These are phyloP conservation scores for Carex pumila DNA, from an alignment of 176 grass and related monocot genomes.

Conservation along the genomic window DNA sequence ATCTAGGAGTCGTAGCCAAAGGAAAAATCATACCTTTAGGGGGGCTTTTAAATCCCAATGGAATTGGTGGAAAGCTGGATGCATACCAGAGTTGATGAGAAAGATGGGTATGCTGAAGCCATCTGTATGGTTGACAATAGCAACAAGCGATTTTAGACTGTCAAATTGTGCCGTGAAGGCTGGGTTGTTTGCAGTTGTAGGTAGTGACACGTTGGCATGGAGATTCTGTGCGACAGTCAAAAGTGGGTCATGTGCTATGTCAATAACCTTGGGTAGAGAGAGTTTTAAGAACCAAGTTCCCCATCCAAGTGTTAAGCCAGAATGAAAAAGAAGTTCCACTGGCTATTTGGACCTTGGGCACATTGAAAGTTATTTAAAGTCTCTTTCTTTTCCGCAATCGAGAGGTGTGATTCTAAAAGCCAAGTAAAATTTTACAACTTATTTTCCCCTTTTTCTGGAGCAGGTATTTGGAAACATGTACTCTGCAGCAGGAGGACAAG, in stretches of 20 bases:
- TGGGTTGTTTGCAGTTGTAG: neutral
- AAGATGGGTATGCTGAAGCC: neutral
- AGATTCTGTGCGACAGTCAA: neutral
- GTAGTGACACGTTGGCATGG: neutral
- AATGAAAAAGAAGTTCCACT: neutral
- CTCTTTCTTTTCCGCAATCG: neutral
- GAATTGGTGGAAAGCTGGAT: neutral
- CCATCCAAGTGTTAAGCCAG: neutral
- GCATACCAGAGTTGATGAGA: neutral
- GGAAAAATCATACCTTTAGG: neutral
- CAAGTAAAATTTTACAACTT: neutral
- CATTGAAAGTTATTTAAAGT: neutral
- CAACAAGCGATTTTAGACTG: neutral
- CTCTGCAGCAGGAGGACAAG: conserved; percentile 54
- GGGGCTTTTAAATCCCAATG: neutral
- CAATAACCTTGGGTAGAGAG: neutral
- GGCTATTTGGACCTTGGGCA: neutral
- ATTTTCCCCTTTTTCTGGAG: conserved; percentile 25
- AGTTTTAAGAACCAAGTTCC: neutral
- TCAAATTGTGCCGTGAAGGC: neutral
- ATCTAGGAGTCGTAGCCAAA: neutral
- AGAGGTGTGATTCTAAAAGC: neutral
- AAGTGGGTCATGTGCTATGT: neutral
- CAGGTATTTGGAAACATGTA: conserved; percentile 73
- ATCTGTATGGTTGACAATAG: neutral